Conservation (phyloP, 139 green algal genomes). For the Gonium pectorale region DNA sequence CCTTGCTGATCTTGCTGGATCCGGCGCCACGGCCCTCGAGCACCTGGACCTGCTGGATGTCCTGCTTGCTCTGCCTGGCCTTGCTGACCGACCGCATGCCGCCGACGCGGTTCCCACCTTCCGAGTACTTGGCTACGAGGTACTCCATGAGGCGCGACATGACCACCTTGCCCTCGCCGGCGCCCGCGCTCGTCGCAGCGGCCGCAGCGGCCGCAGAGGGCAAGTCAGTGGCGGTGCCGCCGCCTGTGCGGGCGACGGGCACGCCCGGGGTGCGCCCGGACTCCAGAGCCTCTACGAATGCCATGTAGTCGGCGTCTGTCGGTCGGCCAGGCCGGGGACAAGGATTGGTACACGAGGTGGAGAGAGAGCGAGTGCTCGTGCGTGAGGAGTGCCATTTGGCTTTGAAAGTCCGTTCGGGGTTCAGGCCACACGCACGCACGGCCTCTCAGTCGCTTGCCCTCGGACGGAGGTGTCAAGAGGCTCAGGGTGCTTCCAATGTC, state of each 20-base stretch:
- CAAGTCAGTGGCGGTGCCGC: constrained; percentile 11
- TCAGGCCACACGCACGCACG: no score
- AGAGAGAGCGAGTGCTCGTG: no score
- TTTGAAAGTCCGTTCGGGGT: no score
- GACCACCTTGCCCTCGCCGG: neutral
- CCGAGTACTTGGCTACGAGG: constrained; percentile 28
- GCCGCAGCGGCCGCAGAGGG: neutral
- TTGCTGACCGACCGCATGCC: constrained; percentile 6
- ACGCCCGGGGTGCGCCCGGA: constrained; percentile 58
- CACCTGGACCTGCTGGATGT: constrained; percentile 1
- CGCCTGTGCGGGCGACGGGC: neutral
- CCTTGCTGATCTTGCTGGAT: neutral
- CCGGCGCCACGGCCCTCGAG: neutral
- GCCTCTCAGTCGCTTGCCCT: no score
- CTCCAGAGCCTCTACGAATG: constrained; percentile 69
- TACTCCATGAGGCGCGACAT: constrained; percentile 33
- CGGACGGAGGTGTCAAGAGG: no score
- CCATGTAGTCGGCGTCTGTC: constrained; percentile 77
- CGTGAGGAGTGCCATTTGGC: no score
- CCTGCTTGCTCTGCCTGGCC: constrained; percentile 9
- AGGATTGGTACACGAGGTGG: no score
- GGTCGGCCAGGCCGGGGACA: no score
- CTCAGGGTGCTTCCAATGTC: no score
- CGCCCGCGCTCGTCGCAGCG: neutral
- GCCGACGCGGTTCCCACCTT: constrained; percentile 28